Percentiles rank a stretch among this genome's conserved stretches.
Conservation (phyloP, 2,329 filamentous ascomycete genomes). For the Penicillium sp. region DNA sequence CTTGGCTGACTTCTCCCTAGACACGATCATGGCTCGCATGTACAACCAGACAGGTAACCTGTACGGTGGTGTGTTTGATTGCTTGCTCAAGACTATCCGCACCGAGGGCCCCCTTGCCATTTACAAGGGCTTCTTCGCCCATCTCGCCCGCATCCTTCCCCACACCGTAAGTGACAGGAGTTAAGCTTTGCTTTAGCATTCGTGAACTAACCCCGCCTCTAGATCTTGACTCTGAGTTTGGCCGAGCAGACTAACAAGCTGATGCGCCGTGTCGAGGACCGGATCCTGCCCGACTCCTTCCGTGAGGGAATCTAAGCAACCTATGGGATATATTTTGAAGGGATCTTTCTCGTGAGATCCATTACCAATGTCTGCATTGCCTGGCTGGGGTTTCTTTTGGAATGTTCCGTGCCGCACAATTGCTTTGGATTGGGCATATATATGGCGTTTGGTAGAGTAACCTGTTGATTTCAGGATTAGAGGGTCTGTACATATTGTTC, state of each 20-base stretch:
- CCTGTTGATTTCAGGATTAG: neutral
- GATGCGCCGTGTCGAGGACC: conserved; percentile 66
- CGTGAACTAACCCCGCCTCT: conserved; percentile 17
- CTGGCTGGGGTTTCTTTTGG: conserved; percentile 3
- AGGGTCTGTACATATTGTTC: conserved; percentile 2
- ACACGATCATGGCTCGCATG: conserved; percentile 96
- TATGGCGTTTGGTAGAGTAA: conserved; percentile 5
- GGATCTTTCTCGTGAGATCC: neutral
- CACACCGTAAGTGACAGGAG: conserved; percentile 58
- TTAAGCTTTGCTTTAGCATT: neutral
- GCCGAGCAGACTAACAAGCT: conserved; percentile 96
- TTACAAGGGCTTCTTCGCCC: conserved; percentile 95
- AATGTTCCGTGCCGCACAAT: neutral
- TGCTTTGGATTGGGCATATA: neutral
- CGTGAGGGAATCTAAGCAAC: conserved; percentile 40
- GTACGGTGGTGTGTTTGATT: conserved; percentile 90
- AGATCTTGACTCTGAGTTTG: conserved; percentile 80
- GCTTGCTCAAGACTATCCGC: conserved; percentile 76
- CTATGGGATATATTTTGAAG: neutral
- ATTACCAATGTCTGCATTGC: neutral
- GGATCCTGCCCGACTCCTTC: conserved; percentile 42
- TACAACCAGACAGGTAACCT: conserved; percentile 98
- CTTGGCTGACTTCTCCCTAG: conserved; percentile 34
- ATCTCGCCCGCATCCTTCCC: conserved; percentile 84
- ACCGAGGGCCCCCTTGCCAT: conserved; percentile 87